A percentile compares a stretch with the other conserved stretches of the same genome.
Evolutionary conservation across 2,329 filamentous ascomycete species (phyloP).

Genomic region (Calonectria hongkongensis): DNA sequence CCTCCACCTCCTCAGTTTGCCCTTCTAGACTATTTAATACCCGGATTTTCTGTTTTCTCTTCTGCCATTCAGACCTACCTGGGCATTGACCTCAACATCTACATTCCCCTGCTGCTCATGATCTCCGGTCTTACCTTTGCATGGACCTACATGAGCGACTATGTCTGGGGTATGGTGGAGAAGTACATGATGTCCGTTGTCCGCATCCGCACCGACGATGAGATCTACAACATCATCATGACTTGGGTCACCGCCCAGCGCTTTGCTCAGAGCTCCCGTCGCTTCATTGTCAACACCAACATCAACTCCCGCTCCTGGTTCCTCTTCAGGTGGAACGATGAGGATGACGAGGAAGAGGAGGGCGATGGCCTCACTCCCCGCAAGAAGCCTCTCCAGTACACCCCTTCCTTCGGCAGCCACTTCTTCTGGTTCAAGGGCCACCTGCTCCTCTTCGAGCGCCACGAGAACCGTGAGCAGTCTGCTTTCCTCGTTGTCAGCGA

Average conservation of each 20-base stretch:
- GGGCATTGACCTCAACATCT: slow-evolving; percentile 77
- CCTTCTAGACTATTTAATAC: slow-evolving; percentile 78
- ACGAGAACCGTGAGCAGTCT: slow-evolving; percentile 66
- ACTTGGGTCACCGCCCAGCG: slow-evolving; percentile 79
- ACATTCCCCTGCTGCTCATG: slow-evolving; percentile 75
- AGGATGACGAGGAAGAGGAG: slow-evolving; percentile 68
- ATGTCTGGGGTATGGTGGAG: slow-evolving; percentile 68
- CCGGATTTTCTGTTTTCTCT: slow-evolving; percentile 77
- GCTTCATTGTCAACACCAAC: slow-evolving; percentile 79
- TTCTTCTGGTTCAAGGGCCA: slow-evolving; percentile 80
- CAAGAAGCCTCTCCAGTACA: slow-evolving; percentile 75
- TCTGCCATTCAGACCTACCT: slow-evolving; percentile 73
- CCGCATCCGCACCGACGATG: slow-evolving; percentile 80
- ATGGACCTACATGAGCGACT: slow-evolving; percentile 71
- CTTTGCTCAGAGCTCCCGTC: slow-evolving; percentile 75
- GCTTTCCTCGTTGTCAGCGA: slow-evolving; percentile 66
- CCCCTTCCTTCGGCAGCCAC: slow-evolving; percentile 80
- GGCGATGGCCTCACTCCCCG: slow-evolving; percentile 55
- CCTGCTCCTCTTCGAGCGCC: slow-evolving; percentile 75
- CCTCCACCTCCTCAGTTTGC: slow-evolving; percentile 62
- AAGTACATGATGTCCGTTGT: slow-evolving; percentile 78
- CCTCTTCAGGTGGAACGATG: slow-evolving; percentile 66
- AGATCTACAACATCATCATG: slow-evolving; percentile 84
- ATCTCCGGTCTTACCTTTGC: slow-evolving; percentile 69
- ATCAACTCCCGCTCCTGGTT: slow-evolving; percentile 72